Conservation (phyloP, 805 yeast species). For the Suhomyces sp. region DNA sequence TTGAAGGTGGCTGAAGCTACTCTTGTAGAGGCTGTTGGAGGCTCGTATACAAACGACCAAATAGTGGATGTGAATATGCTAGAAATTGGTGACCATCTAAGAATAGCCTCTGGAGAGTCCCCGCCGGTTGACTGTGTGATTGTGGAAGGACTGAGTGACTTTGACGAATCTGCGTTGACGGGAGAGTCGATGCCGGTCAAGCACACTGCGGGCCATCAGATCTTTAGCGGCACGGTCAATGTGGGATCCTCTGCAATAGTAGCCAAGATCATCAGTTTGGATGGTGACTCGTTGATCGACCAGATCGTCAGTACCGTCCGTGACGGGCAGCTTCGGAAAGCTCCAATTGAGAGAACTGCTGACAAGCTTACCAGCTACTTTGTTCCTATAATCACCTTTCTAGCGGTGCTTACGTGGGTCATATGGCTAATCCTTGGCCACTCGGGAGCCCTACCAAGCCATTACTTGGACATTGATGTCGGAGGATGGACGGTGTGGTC, state of each 20-base stretch:
- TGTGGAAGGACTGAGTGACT: conserved; percentile 44
- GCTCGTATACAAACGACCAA: conserved; percentile 23
- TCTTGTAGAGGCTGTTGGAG: conserved; percentile 29
- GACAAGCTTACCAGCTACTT: conserved; percentile 67
- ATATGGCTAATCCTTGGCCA: conserved; percentile 63
- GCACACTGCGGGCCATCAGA: conserved; percentile 58
- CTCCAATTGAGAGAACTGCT: conserved; percentile 71
- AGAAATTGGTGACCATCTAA: conserved; percentile 51
- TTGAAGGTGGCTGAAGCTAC: conserved; percentile 52
- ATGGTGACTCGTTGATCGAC: conserved; percentile 65
- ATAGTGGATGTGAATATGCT: conserved; percentile 41
- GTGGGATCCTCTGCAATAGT: conserved; percentile 52
- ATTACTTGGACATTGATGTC: conserved; percentile 58
- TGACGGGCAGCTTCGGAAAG: conserved; percentile 68
- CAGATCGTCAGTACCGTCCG: conserved; percentile 68
- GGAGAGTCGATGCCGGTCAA: conserved; percentile 62
- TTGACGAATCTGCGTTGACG: conserved; percentile 61
- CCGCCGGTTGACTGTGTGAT: conserved; percentile 59
- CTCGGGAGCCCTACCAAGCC: conserved; percentile 49
- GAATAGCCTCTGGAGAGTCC: conserved; percentile 53
- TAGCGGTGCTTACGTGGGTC: conserved; percentile 65
- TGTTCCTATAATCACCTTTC: conserved; percentile 62
- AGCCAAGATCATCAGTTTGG: conserved; percentile 55
- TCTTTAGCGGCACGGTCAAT: conserved; percentile 72
- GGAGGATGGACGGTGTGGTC: conserved; percentile 83